Evolutionary conservation across 2,329 filamentous ascomycete genomes (phyloP), one percentile per base, ranked within the genome.

Genomic region (Plectosphaerella sp.): DNA sequence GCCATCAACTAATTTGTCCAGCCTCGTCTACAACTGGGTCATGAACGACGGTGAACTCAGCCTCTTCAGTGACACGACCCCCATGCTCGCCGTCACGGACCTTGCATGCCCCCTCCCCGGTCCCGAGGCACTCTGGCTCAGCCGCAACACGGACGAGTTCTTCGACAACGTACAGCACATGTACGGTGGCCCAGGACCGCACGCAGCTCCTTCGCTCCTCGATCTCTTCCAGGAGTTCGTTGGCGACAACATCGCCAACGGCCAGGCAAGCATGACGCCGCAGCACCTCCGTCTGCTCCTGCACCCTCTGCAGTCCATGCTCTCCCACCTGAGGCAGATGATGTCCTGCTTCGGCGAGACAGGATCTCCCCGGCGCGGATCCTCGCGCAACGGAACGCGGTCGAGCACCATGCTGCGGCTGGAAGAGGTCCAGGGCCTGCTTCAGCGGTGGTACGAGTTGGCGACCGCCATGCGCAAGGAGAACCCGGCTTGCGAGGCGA

Each of bases 11-110:
- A 49, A 56, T 52, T 16, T 41, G 4, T 22, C 53, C 60, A 86
- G 86, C 58, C 72, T 89, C 33, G 80, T 87, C n/a, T 88, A 89
- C 67, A 87, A 86, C 51, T 89, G 86, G 83, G 82, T 86, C 18
- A 87, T 88, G 80, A 77, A 87, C 22, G 87, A 90, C 62, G 86
- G 89, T 60, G 87, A 90, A 65, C 71, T 88, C 51, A 81, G 82
- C 47, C 70, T 88, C 9, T 87, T 87, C 67, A 78, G 86, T 57
- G 84, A 88, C 60, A 80, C 76, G 1, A 73, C 76, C 2, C 82
- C 84, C 0, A 69, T 87, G 33, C 79, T 89, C 52, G 80, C 83
- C 14, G 78, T 87, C 50, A 84, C 79, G 28, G 84, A 89, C 53
- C 78, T 88, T 47, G 76, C 77, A 20, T 80, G 82, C 42, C 82